Conservation (phyloP, 2,329 filamentous ascomycete species). For the Pseudopyrenochaeta lycopersici region DNA sequence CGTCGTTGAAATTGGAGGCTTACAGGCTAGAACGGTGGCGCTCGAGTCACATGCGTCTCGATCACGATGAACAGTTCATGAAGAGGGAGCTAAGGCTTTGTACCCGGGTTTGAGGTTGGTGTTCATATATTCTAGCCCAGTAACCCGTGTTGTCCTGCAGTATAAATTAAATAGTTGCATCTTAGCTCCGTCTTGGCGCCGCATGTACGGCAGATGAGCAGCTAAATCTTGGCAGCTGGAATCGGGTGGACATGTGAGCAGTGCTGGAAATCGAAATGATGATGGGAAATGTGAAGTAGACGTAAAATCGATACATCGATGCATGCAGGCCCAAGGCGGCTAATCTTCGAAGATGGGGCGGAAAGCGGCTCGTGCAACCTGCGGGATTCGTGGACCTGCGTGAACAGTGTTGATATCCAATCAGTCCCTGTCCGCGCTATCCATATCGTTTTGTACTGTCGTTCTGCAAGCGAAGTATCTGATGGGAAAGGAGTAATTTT, state of each 20-base stretch:
- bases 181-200: neutral
- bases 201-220: neutral
- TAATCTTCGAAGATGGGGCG: constrained; percentile 1
- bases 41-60: neutral
- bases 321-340: constrained; percentile 3
- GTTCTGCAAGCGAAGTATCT: too few species aligned
- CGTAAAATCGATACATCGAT: constrained; percentile 1
- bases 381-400: constrained; percentile 1
- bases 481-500: neutral
- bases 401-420: neutral
- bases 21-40: neutral
- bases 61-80: neutral
- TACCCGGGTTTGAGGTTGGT: neutral
- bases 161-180: constrained; percentile 2
- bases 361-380: neutral
- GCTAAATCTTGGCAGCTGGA: too few species aligned
- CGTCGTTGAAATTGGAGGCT: neutral
- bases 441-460: too few species aligned
- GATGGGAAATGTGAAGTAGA: neutral
- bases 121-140: neutral
- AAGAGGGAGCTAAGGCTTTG: neutral
- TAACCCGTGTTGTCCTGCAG: neutral
- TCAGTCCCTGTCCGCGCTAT: neutral
- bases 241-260: too few species aligned
- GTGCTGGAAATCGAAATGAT: too few species aligned